These are phyloP conservation scores for Ehretia macrophylla DNA, from an alignment of 257 asterid species.

Conservation along the genomic window DNA sequence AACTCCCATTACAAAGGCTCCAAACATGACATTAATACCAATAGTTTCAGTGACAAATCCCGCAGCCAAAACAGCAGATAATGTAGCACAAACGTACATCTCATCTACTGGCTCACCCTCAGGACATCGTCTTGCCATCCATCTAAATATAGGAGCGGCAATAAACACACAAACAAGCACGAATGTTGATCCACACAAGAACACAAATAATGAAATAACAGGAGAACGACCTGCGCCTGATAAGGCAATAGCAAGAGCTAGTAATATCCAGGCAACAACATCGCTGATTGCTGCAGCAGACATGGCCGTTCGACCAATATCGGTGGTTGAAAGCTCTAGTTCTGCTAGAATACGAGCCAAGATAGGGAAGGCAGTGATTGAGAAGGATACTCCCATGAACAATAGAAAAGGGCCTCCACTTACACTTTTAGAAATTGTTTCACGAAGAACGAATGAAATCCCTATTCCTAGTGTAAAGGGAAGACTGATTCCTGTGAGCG, in stretches of 20 bases:
- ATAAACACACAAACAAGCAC: slow-evolving; percentile 30
- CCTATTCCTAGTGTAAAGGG: slow-evolving; percentile 61
- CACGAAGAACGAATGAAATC: slow-evolving; percentile 46
- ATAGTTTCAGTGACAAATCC: slow-evolving; percentile 57
- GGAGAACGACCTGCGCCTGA: slow-evolving; percentile 52
- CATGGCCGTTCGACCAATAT: slow-evolving; percentile 68
- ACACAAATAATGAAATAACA: slow-evolving; percentile 51
- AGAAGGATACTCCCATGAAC: slow-evolving; percentile 68
- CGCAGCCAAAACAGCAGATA: slow-evolving; percentile 60
- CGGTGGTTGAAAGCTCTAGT: slow-evolving; percentile 55
- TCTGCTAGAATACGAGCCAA: slow-evolving; percentile 72
- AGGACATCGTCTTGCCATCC: slow-evolving; percentile 53
- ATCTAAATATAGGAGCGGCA: slow-evolving; percentile 40
- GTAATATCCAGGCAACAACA: slow-evolving; percentile 71
- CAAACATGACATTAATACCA: slow-evolving; percentile 71
- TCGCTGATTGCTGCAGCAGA: slow-evolving; percentile 76
- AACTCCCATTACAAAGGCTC: slow-evolving; percentile 64
- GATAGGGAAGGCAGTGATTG: slow-evolving; percentile 65
- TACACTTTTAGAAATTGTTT: slow-evolving; percentile 46
- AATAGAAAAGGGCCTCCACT: slow-evolving; percentile 51
- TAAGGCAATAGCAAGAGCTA: slow-evolving; percentile 60
- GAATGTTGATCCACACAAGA: slow-evolving; percentile 45
- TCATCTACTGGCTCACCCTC: slow-evolving; percentile 65
- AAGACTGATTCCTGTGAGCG: slow-evolving; percentile 51
- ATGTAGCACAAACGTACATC: slow-evolving; percentile 53